Conservation (phyloP, 345 rosid species). For the Populus alba region DNA sequence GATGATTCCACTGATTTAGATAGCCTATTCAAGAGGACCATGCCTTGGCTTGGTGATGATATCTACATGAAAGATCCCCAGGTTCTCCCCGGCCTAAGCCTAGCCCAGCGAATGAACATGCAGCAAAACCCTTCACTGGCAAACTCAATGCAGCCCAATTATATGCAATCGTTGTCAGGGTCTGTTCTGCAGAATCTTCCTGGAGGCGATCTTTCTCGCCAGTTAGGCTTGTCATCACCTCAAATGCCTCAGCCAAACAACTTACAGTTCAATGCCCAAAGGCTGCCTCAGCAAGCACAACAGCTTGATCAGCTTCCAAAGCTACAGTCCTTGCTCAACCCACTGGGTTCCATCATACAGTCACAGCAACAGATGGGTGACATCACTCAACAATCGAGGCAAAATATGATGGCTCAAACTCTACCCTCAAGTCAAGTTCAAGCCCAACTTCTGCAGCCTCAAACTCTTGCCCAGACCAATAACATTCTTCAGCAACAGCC, state of each 20-base stretch:
- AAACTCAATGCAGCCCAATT: slow-evolving; percentile 50
- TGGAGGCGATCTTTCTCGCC: slow-evolving; percentile 50
- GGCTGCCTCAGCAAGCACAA: slow-evolving; percentile 46
- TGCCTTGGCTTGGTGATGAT: slow-evolving; percentile 92
- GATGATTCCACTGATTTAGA: slow-evolving; percentile 72
- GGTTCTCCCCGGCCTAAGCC: slow-evolving; percentile 63
- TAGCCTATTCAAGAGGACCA: slow-evolving; percentile 68
- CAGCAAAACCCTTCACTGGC: slow-evolving; percentile 60
- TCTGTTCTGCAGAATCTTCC: slow-evolving; percentile 44
- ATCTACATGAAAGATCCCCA: slow-evolving; percentile 64
- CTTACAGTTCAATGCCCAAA: slow-evolving; percentile 40
- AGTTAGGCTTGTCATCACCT: slow-evolving; percentile 43
- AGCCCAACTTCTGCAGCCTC: slow-evolving; percentile 53
- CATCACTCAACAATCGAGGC: slow-evolving; percentile 45
- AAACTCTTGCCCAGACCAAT: slow-evolving; percentile 33
- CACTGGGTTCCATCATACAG: slow-evolving; percentile 29
- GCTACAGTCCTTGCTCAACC: slow-evolving; percentile 37
- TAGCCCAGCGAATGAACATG: slow-evolving; percentile 93
- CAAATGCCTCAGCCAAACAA: slow-evolving; percentile 45
- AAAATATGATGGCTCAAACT: slow-evolving; percentile 41
- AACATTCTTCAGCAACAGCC: slow-evolving; percentile 45
- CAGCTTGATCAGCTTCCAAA: slow-evolving; percentile 48
- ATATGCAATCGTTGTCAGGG: slow-evolving; percentile 43
- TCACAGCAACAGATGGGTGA: slow-evolving; percentile 45
- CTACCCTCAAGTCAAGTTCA: slow-evolving; percentile 43